phyloP scores from a whole-genome alignment of 768 basidiomycete genomes.

The Rhodotorula taiwanensis region DNA sequence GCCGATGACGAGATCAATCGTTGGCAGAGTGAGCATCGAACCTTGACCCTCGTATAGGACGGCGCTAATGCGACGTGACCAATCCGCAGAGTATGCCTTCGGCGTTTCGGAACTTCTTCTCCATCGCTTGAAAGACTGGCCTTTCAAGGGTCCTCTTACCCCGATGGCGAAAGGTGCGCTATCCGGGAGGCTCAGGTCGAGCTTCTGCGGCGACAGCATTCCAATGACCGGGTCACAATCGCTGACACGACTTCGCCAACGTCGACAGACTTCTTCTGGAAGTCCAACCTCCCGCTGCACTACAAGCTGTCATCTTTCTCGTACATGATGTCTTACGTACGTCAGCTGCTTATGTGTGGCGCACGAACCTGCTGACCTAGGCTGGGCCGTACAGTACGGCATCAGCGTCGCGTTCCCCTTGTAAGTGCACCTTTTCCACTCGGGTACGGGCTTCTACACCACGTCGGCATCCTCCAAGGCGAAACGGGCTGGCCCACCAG shows the following conservation, averaged over 20 bases:
- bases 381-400: conserved; percentile 30
- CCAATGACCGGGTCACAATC: no score
- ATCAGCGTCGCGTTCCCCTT: conserved; percentile 26
- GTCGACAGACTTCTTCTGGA: conserved; percentile 40
- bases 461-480: no score
- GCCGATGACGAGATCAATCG: conserved; percentile 83
- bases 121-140: conserved; percentile 73
- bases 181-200: neutral
- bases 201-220: no score
- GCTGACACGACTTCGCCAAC: no score
- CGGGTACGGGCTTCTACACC: no score
- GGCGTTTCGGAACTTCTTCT: conserved; percentile 58
- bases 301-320: conserved; percentile 49
- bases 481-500: no score
- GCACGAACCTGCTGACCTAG: neutral
- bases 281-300: conserved; percentile 50
- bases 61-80: neutral
- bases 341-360: no score
- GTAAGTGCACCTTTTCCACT: neutral
- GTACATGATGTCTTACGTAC: conserved; percentile 49
- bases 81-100: conserved; percentile 20
- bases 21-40: conserved; percentile 62
- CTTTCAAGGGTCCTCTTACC: conserved; percentile 70
- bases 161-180: conserved; percentile 42
- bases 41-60: no score